Base-by-base conservation (phyloP, 768 basidiomycete genomes). In the Suillus sp. region DNA sequence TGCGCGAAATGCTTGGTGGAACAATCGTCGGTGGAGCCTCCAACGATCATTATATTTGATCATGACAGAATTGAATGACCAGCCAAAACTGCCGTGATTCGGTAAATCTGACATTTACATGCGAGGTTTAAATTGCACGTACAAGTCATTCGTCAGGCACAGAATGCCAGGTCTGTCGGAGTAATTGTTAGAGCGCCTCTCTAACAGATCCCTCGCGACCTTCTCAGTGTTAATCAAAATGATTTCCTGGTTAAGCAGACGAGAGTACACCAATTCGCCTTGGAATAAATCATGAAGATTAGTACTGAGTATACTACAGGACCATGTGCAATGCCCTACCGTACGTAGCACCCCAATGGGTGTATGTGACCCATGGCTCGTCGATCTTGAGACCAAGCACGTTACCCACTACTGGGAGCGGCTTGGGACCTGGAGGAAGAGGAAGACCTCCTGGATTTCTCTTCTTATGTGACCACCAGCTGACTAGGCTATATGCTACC, bases 341-440 rank as follows among this genome's bases (percentile, higher is more conserved):
- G 22, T 78, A 77, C 30, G 22, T 61, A 55, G 67, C 68, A 0
- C 69, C 71, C 77, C 78, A 78, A 0, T 65, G 64, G 0, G 75
- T 71, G 61, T 77, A 78, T 2, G 76, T 70, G 34, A 64, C 18
- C 77, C 77, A 78, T 3, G 76, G 75, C 6, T 60, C 67, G n/a
- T 64, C 30, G 0, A 65, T 59, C n/a, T 70, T 61, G 22, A 78
- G 65, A 6, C 69, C 76, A 35, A 72, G 55, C n/a, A 70, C 67
- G 22, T 72, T 74, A 7, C 75, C 75, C 30, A 76, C 48, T 55
- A 76, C 53, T 35, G 75, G 75, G 27, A 86, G 68, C 25, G 81
- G 81, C 59, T 74, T 78, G 1, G 86, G 86, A 25, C 86, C 86
- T 20, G 81, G 83, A n/a, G 81, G 82, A 25, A 84, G 75, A 0